phyloP scores from a whole-genome alignment of 2,329 filamentous ascomycete species.

The Bertia moriformis region DNA sequence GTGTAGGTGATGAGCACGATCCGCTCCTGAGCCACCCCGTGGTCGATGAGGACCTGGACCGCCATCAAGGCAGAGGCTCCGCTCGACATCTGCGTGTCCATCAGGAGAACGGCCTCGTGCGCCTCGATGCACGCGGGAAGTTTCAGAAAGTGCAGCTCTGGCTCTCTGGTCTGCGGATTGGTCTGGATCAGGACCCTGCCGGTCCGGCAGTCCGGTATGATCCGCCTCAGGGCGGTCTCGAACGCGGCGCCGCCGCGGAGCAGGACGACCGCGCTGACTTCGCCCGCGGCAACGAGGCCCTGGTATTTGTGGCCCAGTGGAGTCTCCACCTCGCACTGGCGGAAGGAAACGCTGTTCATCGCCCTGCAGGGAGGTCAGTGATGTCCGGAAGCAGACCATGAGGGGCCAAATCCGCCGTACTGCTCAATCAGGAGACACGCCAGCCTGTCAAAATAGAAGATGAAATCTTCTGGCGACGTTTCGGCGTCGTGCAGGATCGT shows the following conservation, averaged over 20 bases:
- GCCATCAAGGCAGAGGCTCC: conserved; percentile 83
- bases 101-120: conserved; percentile 69
- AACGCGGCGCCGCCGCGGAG: conserved; percentile 79
- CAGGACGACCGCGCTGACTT: conserved; percentile 73
- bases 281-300: conserved; percentile 57
- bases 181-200: conserved; percentile 86
- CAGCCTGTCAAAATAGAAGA: conserved; percentile 91
- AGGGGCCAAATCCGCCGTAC: conserved; percentile 32
- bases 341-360: conserved; percentile 63
- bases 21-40: conserved; percentile 68
- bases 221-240: conserved; percentile 74
- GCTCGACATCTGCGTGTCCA: conserved; percentile 89
- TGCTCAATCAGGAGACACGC: conserved; percentile 72
- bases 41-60: conserved; percentile 85
- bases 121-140: conserved; percentile 58
- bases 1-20: conserved; percentile 92
- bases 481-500: conserved; percentile 74
- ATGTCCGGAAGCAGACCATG: conserved; percentile 2
- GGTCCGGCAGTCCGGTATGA: conserved; percentile 82
- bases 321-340: conserved; percentile 49
- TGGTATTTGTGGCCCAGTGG: conserved; percentile 55
- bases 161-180: conserved; percentile 70
- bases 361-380: conserved; percentile 39
- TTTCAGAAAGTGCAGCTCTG: conserved; percentile 80
- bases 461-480: conserved; percentile 75